Conservation (phyloP, 805 yeast species). For the Myxozyma neotropica region DNA sequence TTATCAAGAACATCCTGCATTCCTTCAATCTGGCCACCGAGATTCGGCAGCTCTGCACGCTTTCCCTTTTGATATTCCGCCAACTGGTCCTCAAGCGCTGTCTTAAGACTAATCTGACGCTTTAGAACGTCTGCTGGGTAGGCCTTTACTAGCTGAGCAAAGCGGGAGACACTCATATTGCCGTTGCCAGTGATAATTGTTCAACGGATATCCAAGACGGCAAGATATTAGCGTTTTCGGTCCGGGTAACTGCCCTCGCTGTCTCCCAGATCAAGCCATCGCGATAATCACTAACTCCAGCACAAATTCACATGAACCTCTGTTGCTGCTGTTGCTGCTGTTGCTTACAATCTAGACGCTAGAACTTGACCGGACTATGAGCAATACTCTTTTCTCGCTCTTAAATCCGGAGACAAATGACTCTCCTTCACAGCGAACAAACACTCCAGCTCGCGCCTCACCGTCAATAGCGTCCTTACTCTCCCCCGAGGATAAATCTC, state of each 20-base stretch:
- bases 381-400: conserved; percentile 2
- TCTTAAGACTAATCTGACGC: conserved; percentile 15
- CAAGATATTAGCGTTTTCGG: not conserved
- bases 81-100: conserved; percentile 19
- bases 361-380: too few relatives aligned
- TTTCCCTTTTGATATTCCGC: not conserved
- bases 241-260: too few relatives aligned
- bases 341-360: too few relatives aligned
- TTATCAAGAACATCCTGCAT: conserved; percentile 13
- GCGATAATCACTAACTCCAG: too few relatives aligned
- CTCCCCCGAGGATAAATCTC: not conserved
- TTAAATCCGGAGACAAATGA: not conserved
- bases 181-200: not conserved
- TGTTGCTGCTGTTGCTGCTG: too few relatives aligned
- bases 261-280: too few relatives aligned
- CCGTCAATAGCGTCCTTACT: conserved; percentile 11
- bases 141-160: conserved; percentile 18
- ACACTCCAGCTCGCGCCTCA: conserved; percentile 1
- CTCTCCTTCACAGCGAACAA: not conserved
- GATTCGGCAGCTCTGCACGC: conserved; percentile 10
- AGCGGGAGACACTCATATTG: conserved; percentile 7
- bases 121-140: conserved; percentile 26
- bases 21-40: conserved; percentile 13
- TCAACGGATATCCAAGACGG: not conserved
- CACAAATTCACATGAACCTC: too few relatives aligned